These are phyloP conservation scores for Penicillium coffeae DNA, from an alignment of 495 filamentous ascomycete genomes.

Conservation along the genomic window DNA sequence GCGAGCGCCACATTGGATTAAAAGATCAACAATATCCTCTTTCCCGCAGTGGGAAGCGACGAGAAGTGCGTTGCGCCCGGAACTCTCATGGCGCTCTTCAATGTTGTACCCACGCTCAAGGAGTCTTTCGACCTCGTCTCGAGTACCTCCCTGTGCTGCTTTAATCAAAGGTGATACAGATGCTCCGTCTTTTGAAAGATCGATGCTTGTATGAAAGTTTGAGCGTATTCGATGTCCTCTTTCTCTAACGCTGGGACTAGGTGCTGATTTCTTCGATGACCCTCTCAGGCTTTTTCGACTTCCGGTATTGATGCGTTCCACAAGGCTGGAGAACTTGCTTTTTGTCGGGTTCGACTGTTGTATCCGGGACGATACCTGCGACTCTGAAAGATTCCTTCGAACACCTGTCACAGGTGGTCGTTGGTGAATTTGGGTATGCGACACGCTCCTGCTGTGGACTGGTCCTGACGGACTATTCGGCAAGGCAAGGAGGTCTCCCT, in stretches of 20 bases:
- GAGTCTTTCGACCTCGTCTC: conserved; percentile 36
- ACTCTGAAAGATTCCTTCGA: conserved; percentile 26
- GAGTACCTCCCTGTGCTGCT: conserved; percentile 37
- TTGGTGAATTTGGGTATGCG: conserved; percentile 6
- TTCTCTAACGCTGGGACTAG: conserved; percentile 3
- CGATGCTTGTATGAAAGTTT: conserved; percentile 38
- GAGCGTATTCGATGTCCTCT: conserved; percentile 19
- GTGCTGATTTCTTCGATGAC: conserved; percentile 4
- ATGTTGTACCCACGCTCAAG: conserved; percentile 36
- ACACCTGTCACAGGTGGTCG: conserved; percentile 7
- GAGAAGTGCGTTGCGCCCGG: conserved; percentile 38
- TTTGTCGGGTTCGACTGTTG: conserved; percentile 17
- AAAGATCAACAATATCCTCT: conserved; percentile 35
- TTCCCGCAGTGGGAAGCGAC: conserved; percentile 49
- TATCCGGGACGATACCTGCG: conserved; percentile 9
- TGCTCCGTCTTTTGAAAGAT: conserved; percentile 31
- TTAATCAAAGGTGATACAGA: conserved; percentile 38
- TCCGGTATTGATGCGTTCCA: conserved; percentile 23
- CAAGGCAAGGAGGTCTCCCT: conserved; percentile 10
- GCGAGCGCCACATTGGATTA: conserved; percentile 36
- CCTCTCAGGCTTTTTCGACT: conserved; percentile 11
- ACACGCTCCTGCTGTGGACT: conserved; percentile 24
- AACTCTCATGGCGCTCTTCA: conserved; percentile 32
- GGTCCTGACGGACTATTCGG: conserved; percentile 20
- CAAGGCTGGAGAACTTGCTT: conserved; percentile 18